Percentiles rank a stretch among this genome's conserved stretches.
Evolutionary conservation across 1,139 yeast species (phyloP).

Genomic region (Hanseniaspora sp.): DNA sequence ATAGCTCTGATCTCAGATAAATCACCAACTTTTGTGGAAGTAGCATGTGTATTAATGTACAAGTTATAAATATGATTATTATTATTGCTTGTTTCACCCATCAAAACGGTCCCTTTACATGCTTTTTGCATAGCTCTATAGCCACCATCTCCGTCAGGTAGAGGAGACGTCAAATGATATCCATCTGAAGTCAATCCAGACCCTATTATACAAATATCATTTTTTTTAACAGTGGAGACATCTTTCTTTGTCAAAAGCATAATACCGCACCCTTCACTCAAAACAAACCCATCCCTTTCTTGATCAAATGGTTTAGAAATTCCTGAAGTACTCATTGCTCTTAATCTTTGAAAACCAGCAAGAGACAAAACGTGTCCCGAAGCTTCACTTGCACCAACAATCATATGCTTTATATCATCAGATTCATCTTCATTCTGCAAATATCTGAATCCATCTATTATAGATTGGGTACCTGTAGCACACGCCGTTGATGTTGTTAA

Average conservation of each 20-base stretch:
- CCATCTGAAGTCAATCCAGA: slow-evolving; percentile 89
- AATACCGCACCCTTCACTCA: slow-evolving; percentile 88
- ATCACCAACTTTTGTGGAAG: slow-evolving; percentile 85
- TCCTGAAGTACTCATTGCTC: slow-evolving; percentile 55
- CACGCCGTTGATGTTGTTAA: slow-evolving; percentile 91
- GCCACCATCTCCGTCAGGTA: slow-evolving; percentile 76
- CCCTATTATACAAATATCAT: slow-evolving; percentile 66
- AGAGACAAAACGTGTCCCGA: slow-evolving; percentile 76
- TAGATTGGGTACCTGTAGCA: slow-evolving; percentile 88
- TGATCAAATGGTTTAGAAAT: slow-evolving; percentile 86
- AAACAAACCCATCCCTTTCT: slow-evolving; percentile 72
- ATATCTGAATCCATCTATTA: slow-evolving; percentile 66
- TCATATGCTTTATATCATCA: slow-evolving; percentile 75
- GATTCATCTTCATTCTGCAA: slow-evolving; percentile 51
- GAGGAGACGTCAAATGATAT: slow-evolving; percentile 85
- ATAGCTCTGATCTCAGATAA: slow-evolving; percentile 77
- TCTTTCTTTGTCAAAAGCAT: slow-evolving; percentile 37
- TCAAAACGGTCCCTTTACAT: slow-evolving; percentile 44
- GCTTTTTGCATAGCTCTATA: slow-evolving; percentile 57
- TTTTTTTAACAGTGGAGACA: slow-evolving; percentile 50
- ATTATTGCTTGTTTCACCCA: slow-evolving; percentile 8
- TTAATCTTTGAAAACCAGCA: slow-evolving; percentile 86
- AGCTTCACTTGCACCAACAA: slow-evolving; percentile 90
- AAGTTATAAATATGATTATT: slow-evolving; percentile 26
- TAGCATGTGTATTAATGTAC: slow-evolving; percentile 86